These are phyloP conservation scores for Paramecium octaurelia DNA, from an alignment of 73 alveolate genomes.

Conservation along the genomic window DNA sequence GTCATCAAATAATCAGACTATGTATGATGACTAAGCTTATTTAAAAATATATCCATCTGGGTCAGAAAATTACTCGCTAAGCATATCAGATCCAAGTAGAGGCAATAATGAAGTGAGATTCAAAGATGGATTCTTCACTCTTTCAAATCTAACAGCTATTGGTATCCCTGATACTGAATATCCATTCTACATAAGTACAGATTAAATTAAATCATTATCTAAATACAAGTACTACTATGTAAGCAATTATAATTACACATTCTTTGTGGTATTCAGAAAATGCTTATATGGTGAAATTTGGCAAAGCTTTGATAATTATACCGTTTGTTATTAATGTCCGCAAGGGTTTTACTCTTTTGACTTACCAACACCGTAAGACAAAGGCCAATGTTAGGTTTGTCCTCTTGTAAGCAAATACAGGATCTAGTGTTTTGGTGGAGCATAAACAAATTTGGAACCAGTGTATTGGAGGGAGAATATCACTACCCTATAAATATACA, in stretches of 20 bases:
- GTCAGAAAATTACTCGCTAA: not conserved
- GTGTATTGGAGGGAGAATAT: slow-evolving; percentile 35
- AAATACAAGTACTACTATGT: not conserved
- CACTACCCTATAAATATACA: not conserved
- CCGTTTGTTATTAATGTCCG: not conserved
- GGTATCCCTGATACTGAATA: not conserved
- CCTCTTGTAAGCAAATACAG: not conserved
- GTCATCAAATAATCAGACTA: slow-evolving; percentile 5
- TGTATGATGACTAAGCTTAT: not conserved
- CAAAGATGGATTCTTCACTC: not conserved
- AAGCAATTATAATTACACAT: not conserved
- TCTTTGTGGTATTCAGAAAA: not conserved
- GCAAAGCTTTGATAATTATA: not conserved
- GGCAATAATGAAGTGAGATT: not conserved
- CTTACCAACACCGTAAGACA: not conserved
- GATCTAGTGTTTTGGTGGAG: slow-evolving; percentile 35
- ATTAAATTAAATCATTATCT: not conserved
- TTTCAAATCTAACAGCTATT: not conserved
- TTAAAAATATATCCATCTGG: not conserved
- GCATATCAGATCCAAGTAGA: not conserved
- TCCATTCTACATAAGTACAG: not conserved
- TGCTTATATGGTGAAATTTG: slow-evolving; percentile 31
- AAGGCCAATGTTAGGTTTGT: slow-evolving; percentile 7
- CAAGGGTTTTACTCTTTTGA: not conserved
- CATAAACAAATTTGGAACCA: not conserved